Conservation (phyloP, 2,329 filamentous ascomycete genomes). For the Phialophora tarda region DNA sequence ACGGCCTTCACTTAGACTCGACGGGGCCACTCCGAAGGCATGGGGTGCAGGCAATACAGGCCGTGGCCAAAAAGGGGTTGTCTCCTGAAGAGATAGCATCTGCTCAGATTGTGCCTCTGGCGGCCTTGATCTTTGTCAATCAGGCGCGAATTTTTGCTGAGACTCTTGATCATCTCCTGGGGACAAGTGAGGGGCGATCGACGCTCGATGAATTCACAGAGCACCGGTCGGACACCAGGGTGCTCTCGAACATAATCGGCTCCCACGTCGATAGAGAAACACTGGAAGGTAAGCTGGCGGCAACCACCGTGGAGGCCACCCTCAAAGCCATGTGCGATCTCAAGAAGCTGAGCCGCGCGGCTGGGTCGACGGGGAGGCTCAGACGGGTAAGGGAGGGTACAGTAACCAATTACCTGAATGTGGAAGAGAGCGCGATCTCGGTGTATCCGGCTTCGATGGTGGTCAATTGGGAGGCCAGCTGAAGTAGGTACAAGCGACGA, state of each 20-base stretch:
- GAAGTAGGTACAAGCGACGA: neutral
- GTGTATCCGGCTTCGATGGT: conserved; percentile 53
- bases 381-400: conserved; percentile 45
- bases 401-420: conserved; percentile 38
- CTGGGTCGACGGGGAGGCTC: conserved; percentile 47
- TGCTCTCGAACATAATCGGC: neutral
- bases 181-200: conserved; percentile 52
- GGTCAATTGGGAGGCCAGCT: conserved; percentile 48
- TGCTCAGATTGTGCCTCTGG: conserved; percentile 68
- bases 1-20: conserved; percentile 59
- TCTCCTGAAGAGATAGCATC: conserved; percentile 25
- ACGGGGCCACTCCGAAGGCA: conserved; percentile 48
- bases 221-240: conserved; percentile 24
- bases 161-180: conserved; percentile 70
- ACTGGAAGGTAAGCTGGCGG: conserved; percentile 38
- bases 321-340: conserved; percentile 58
- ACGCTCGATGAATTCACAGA: conserved; percentile 66
- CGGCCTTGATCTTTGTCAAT: conserved; percentile 69
- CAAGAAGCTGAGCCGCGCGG: conserved; percentile 48
- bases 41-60: conserved; percentile 17
- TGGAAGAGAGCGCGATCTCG: conserved; percentile 44
- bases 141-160: conserved; percentile 75
- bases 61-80: conserved; percentile 15
- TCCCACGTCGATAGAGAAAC: neutral
- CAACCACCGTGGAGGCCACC: conserved; percentile 65